These are phyloP conservation scores for Fusarium coicis DNA, from an alignment of 2,329 filamentous ascomycete species.

Conservation along the genomic window DNA sequence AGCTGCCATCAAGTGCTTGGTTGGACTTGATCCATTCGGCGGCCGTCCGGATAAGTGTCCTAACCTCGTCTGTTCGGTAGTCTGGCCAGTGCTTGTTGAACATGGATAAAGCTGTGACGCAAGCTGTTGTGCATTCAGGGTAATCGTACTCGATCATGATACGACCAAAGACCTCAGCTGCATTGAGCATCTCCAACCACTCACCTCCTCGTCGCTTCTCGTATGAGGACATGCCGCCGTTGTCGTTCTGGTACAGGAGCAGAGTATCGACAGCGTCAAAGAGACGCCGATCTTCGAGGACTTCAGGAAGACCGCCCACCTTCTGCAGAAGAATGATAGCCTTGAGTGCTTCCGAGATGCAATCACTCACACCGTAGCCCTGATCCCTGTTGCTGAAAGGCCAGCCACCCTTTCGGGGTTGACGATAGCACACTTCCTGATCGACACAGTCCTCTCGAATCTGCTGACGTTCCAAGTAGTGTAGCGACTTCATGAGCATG, in stretches of 20 bases:
- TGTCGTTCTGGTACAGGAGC: constrained; percentile 87
- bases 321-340: constrained; percentile 86
- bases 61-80: constrained; percentile 82
- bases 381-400: constrained; percentile 93
- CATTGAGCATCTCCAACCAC: constrained; percentile 86
- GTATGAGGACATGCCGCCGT: constrained; percentile 90
- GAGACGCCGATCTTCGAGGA: constrained; percentile 81
- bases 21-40: constrained; percentile 84
- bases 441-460: constrained; percentile 85
- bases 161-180: constrained; percentile 92
- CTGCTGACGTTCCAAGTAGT: constrained; percentile 91
- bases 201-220: constrained; percentile 83
- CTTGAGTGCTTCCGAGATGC: constrained; percentile 90
- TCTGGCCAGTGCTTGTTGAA: constrained; percentile 85
- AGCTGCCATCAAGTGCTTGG: constrained; percentile 85
- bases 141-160: constrained; percentile 99
- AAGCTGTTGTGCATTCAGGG: constrained; percentile 95
- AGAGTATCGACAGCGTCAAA: constrained; percentile 92
- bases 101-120: constrained; percentile 85
- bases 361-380: constrained; percentile 96
- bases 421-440: constrained; percentile 85
- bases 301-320: constrained; percentile 76
- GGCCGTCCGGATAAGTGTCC: constrained; percentile 75
- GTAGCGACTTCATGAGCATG: constrained; percentile 84
- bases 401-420: constrained; percentile 93